Base-by-base conservation (phyloP, 2,329 filamentous ascomycete genomes). In the Colletotrichum scovillei region DNA sequence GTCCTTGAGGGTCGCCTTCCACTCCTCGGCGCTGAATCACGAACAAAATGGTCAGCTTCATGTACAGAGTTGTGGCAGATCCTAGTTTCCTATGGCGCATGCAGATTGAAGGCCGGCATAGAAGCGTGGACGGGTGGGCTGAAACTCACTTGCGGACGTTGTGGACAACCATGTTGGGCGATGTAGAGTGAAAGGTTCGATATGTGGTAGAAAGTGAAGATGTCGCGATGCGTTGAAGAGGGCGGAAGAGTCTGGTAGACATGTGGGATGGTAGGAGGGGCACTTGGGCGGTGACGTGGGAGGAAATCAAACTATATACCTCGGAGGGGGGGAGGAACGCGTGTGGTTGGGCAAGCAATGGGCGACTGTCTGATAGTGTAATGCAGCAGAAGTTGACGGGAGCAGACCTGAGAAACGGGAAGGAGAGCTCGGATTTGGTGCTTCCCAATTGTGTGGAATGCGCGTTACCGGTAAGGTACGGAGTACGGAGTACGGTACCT, bases 121-220 rank as follows among this genome's bases (percentile, higher is more conserved):
- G 32, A 8, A 4, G 19, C 22, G 24, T 12, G 6, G 2, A 38
- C 19, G 11, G 26, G 53, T 4, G 9, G 19, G 5, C 19, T 19
- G 8, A 26, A 76, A 76, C 81, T 78, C 76, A 85, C 85, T 73
- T 82, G 65, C 79, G 76, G 63, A 87, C 77, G 69, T 86, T 80
- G 77, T 86, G 83, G 70, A 89, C 87, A 76, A 80, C 84, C 79
- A 86, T 82, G 69, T 82, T 86, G 75, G 78, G 78, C 16, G 80
- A 66, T 35, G 85, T 81, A 46, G 82, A 84, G 75, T 82, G 81
- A 72, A 83, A 84, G 5, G 63, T 72, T 57, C 79, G 76, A 5
- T 66, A 63, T 1, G 19, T 62, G 1, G 7, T 32, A 12, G 71
- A 56, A 4, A 52, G 2, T 63, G 60, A 71, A 52, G 67, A 22